Conservation (phyloP, 192 early-diverging fungal genomes). For the Backusella tuberculispora region DNA sequence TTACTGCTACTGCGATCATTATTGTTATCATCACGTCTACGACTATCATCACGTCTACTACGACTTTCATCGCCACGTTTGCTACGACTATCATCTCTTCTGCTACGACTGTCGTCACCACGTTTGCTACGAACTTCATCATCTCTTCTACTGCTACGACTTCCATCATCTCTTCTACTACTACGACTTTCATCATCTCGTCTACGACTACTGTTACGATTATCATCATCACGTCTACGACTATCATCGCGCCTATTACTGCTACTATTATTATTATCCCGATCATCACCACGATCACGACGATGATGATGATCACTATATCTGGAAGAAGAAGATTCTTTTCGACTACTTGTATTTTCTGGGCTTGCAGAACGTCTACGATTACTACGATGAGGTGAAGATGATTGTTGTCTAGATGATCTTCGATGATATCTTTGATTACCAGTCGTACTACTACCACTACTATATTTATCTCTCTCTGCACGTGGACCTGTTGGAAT, state of each 20-base stretch:
- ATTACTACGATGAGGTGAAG: neutral
- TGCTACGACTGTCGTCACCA: neutral
- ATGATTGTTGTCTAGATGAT: slow-evolving; percentile 13
- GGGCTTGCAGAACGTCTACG: neutral
- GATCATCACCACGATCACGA: slow-evolving; percentile 10
- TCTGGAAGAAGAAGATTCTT: neutral
- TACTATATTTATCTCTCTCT: slow-evolving; percentile 20
- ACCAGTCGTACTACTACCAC: no score
- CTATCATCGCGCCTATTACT: neutral
- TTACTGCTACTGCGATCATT: neutral
- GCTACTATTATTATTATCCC: neutral
- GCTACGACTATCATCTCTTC: neutral
- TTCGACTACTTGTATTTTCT: neutral
- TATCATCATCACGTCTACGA: neutral
- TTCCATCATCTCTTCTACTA: neutral
- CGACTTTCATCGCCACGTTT: neutral
- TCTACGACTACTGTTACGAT: neutral
- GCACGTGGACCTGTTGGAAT: slow-evolving; percentile 38
- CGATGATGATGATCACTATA: neutral
- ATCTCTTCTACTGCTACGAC: neutral
- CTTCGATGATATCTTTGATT: slow-evolving; percentile 5
- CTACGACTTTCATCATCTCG: neutral
- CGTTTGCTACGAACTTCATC: neutral
- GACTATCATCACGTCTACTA: neutral
- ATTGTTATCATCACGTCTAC: neutral